Base-by-base conservation (phyloP, 2,329 filamentous ascomycete genomes). In the Fusarium newnesense region DNA sequence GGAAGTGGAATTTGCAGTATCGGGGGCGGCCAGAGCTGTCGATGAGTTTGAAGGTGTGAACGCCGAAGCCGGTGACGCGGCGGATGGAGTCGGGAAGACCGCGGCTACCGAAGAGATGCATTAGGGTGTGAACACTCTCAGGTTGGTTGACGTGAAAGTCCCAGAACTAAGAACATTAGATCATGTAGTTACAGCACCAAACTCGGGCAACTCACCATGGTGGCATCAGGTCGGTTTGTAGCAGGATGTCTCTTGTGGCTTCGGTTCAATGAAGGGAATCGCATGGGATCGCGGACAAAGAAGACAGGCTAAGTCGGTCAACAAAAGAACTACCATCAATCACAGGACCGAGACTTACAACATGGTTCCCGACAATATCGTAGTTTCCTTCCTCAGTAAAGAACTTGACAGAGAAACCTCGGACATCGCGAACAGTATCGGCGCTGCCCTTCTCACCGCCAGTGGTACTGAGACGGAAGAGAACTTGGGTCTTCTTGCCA, bases 401-500 rank as follows among this genome's bases (percentile, higher is more conserved):
- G 24, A 80, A 74, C 69, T 81, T 80, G 57, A 78, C 70, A 4
- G 91, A 90, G 76, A 92, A 93, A 1, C 91, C 91, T 69, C 91
- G 90, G 0, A 92, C 89, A 83, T 93, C 92, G 39, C 92, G 87
- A 19, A 88, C 89, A 0, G 90, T 90, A 70, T 94, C 92, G 5
- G 89, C 87, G 70, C 88, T 91, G 30, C 91, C 92, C 32, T 88
- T 85, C 52, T 88, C 90, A 9, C 90, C 89, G 19, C 90, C 89
- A n/a, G 93, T 91, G 7, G 91, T 93, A 0, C 90, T 93, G 76
- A 93, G 91, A 26, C 91, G 89, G n/a, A 90, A 83, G 58, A 93
- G 92, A 3, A 90, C 82, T 0, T 88, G 81, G 37, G 80, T 80
- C 77, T 87, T 88, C 72, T 88, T 89, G 1, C 88, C 88, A n/a